Conservation (phyloP, 2,329 filamentous ascomycete genomes). For the Bipolaris gigantea region DNA sequence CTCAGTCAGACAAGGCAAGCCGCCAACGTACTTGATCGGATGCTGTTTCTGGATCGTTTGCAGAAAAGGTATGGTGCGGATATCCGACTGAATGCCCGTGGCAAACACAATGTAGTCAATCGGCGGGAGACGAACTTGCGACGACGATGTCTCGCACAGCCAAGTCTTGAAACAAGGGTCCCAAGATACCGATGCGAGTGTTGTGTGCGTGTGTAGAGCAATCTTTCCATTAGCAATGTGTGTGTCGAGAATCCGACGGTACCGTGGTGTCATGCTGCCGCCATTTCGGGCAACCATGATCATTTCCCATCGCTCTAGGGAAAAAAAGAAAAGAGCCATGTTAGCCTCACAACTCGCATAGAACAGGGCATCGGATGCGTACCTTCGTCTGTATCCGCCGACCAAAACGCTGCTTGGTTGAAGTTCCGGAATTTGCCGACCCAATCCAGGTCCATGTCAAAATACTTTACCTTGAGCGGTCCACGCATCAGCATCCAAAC, state of each 20-base stretch:
- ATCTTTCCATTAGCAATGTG: constrained; percentile 59
- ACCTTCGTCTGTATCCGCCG: constrained; percentile 68
- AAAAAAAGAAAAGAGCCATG: neutral
- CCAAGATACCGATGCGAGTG: constrained; percentile 57
- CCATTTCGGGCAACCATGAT: constrained; percentile 69
- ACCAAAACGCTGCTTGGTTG: constrained; percentile 76
- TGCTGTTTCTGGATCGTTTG: constrained; percentile 60
- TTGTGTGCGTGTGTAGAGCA: constrained; percentile 61
- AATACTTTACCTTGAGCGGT: constrained; percentile 67
- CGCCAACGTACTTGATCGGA: constrained; percentile 64
- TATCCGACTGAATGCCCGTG: constrained; percentile 69
- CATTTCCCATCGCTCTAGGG: constrained; percentile 64
- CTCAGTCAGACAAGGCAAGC: constrained; percentile 72
- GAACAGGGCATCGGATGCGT: neutral
- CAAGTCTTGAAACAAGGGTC: constrained; percentile 49
- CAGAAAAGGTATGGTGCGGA: constrained; percentile 63
- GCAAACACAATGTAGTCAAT: constrained; percentile 75
- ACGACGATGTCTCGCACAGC: constrained; percentile 30
- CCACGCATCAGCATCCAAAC: constrained; percentile 72
- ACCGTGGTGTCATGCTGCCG: constrained; percentile 73
- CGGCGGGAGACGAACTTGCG: constrained; percentile 53
- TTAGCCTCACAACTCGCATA: neutral
- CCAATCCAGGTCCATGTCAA: constrained; percentile 77
- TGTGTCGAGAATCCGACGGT: constrained; percentile 66
- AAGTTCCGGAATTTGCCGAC: constrained; percentile 81